These are phyloP conservation scores for Pseudohyphozyma bogoriensis DNA, from an alignment of 768 basidiomycete genomes.

Conservation along the genomic window DNA sequence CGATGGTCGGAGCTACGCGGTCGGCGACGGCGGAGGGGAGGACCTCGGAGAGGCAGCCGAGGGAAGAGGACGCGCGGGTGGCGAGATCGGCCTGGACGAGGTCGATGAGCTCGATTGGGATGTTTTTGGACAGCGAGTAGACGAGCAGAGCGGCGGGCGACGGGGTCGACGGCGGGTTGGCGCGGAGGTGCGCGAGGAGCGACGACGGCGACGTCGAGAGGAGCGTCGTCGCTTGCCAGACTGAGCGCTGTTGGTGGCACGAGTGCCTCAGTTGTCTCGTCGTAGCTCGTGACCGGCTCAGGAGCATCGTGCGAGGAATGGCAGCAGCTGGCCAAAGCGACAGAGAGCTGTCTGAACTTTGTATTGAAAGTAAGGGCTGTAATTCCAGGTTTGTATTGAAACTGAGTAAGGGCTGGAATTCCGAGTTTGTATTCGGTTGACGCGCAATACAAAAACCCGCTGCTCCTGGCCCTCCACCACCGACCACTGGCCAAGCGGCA, in stretches of 20 bases:
- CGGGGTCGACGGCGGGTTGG: neutral
- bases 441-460: too few species aligned
- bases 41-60: slow-evolving; percentile 18
- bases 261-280: too few species aligned
- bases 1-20: neutral
- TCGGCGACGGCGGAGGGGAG: neutral
- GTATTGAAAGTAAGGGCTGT: too few species aligned
- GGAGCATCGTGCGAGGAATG: too few species aligned
- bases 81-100: neutral
- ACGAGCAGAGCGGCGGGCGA: neutral
- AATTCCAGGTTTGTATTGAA: too few species aligned
- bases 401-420: too few species aligned
- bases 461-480: neutral
- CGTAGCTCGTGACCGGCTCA: too few species aligned
- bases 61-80: neutral
- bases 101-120: slow-evolving; percentile 10
- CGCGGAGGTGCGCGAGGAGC: neutral
- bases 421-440: too few species aligned
- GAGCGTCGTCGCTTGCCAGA: slow-evolving; percentile 15
- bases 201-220: slow-evolving; percentile 1
- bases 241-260: too few species aligned
- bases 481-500: neutral
- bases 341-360: too few species aligned
- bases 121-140: slow-evolving; percentile 22
- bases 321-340: too few species aligned